Percentiles rank a stretch among this genome's conserved stretches.
Evolutionary conservation across 2,329 filamentous ascomycete species (phyloP).

Genomic region (Sclerotinia subarctica): DNA sequence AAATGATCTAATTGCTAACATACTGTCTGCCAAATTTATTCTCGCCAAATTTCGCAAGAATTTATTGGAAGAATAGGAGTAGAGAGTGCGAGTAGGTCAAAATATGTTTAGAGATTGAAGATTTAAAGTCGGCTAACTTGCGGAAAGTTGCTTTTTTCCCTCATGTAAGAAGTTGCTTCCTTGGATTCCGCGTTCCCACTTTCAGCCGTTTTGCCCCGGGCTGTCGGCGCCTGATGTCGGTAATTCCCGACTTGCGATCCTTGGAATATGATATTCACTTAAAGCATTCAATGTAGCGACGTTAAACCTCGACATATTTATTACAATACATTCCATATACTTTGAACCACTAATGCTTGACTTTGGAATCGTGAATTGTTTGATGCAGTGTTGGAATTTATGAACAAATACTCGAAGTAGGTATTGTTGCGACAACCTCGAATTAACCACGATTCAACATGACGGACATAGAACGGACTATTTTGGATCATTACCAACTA

Average conservation of each 20-base stretch:
- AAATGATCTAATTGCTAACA: slow-evolving; percentile 80
- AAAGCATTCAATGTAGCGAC: neutral
- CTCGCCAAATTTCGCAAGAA: slow-evolving; percentile 13
- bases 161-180: slow-evolving; percentile 19
- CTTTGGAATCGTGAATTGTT: neutral
- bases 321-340: neutral
- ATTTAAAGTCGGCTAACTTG: slow-evolving; percentile 22
- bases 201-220: slow-evolving; percentile 15
- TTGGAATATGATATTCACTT: neutral
- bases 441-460: slow-evolving; percentile 39
- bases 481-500: slow-evolving; percentile 89
- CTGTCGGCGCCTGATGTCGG: slow-evolving; percentile 12
- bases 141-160: slow-evolving; percentile 25
- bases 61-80: neutral
- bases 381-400: neutral
- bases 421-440: slow-evolving; percentile 2
- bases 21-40: slow-evolving; percentile 47
- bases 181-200: slow-evolving; percentile 20
- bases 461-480: slow-evolving; percentile 70
- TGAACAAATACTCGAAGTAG: neutral
- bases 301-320: neutral
- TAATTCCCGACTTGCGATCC: neutral
- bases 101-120: slow-evolving; percentile 20
- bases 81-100: slow-evolving; percentile 24
- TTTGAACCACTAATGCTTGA: neutral